Conservation (phyloP, 2,329 filamentous ascomycete species). For the Grosmannia serpens region DNA sequence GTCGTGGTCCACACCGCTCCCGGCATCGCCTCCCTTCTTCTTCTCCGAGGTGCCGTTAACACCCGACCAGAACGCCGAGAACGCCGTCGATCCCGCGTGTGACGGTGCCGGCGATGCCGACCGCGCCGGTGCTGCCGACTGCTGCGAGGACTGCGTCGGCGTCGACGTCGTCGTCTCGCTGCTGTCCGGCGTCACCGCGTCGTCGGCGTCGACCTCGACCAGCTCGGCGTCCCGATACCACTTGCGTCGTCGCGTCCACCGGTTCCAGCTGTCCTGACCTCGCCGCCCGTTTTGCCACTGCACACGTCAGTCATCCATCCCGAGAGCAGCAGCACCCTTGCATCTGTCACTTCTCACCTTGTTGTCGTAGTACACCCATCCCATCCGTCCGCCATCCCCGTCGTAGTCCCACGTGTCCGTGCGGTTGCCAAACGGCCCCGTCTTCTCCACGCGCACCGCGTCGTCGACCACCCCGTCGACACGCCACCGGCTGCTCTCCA, state of each 20-base stretch:
- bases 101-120: conserved; percentile 5
- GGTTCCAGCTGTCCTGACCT: conserved; percentile 81
- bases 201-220: conserved; percentile 51
- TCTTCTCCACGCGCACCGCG: conserved; percentile 18
- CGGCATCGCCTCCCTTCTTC: conserved; percentile 5
- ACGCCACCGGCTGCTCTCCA: conserved; percentile 71
- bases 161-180: neutral
- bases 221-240: conserved; percentile 96
- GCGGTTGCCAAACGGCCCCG: conserved; percentile 16
- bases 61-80: neutral
- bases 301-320: conserved; percentile 4
- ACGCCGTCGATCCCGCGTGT: conserved; percentile 1
- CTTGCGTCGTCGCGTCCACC: conserved; percentile 85
- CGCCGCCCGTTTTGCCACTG: conserved; percentile 84
- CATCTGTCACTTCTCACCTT: conserved; percentile 48
- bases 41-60: conserved; percentile 4
- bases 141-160: neutral
- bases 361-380: conserved; percentile 97
- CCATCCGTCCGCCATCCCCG: conserved; percentile 51
- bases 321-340: no score
- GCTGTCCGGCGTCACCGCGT: conserved; percentile 9
- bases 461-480: conserved; percentile 63
- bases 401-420: conserved; percentile 40
- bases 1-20: neutral
- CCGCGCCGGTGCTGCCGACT: neutral